Evolutionary conservation across 768 basidiomycete genomes (phyloP), one percentile per base, ranked within the genome.

Genomic region (Boletus patriciae): DNA sequence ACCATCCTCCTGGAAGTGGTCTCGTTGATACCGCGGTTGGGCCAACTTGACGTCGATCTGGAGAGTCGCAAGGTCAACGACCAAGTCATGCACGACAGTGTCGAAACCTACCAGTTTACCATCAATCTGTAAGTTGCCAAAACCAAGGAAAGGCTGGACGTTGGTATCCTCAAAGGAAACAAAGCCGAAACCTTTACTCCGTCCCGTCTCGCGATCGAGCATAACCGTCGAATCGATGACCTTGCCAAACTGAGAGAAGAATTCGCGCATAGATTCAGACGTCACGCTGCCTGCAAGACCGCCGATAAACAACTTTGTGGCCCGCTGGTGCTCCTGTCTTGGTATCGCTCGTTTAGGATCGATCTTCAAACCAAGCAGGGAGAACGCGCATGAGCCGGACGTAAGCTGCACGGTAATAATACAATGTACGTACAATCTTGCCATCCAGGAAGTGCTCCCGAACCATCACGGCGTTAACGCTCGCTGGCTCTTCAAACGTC

Each of bases 281-380:
- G 94, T 98, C 34, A 98, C 94, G 53, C 86, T 87, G 18, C 90
- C 88, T 3, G 95, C 90, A 1, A 99, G 81, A 21, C 95, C 94
- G 43, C 97, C 96, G 34, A 99, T 95, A 70, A 99, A 99, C 44
- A 98, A 77, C 68, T 98, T 98, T 21, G 93, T 93, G 11, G 92
- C 92, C 12, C 90, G 83, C 61, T 92, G 88, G 66, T 97, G 95
- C 58, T 98, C 97, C 71, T 95, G 91, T 59, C 95, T 83, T 11
- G 97, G 97, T 62, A 98, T 97, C 3, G 97, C 97, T 53, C 96
- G 87, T 77, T 99, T 99, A n/a, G 97, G 97, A 69, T 99, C 97
- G 71, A 99, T 99, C 96, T 99, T 73, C 25, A 50, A 19, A 49
- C 18, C 69, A 52, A 40, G 47, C 33, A 62, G 47, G 44, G 38